These are phyloP conservation scores for Coemansia sp. DNA, from an alignment of 192 early-diverging fungal species.

Conservation along the genomic window DNA sequence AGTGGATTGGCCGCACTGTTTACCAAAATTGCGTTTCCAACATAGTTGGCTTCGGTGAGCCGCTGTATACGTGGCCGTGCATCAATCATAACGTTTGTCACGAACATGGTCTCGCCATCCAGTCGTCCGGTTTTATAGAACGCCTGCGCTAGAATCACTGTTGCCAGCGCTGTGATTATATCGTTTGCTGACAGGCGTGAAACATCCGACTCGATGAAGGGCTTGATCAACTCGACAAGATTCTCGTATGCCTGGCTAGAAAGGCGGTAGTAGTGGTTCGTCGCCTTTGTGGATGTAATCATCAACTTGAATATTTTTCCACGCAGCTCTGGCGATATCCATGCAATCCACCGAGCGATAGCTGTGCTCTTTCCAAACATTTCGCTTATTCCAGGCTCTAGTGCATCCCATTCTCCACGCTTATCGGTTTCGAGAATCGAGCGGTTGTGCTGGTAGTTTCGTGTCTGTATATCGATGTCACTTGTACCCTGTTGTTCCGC, in stretches of 20 bases:
- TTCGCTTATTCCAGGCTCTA: background rate
- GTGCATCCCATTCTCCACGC: background rate
- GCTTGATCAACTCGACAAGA: background rate
- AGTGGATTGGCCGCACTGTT: background rate
- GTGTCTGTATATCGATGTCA: background rate
- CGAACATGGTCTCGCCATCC: background rate
- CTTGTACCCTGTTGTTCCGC: background rate
- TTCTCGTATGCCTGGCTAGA: background rate
- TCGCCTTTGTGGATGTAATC: background rate
- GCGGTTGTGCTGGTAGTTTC: background rate
- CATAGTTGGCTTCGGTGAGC: background rate
- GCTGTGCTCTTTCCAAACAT: background rate
- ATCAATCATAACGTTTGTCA: background rate
- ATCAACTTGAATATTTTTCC: background rate
- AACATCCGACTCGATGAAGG: too few species aligned
- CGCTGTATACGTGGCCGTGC: background rate
- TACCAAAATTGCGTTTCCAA: background rate
- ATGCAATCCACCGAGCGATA: background rate
- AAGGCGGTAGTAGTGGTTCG: background rate
- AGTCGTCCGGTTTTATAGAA: background rate
- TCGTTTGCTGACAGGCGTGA: constrained; percentile 17
- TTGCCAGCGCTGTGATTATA: constrained; percentile 12
- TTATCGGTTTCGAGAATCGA: background rate
- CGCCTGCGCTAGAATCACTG: constrained; percentile 7
- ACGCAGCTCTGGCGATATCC: constrained; percentile 18